Evolutionary conservation across 2,329 filamentous ascomycete species (phyloP).

Genomic region (Monosporascus sp.): DNA sequence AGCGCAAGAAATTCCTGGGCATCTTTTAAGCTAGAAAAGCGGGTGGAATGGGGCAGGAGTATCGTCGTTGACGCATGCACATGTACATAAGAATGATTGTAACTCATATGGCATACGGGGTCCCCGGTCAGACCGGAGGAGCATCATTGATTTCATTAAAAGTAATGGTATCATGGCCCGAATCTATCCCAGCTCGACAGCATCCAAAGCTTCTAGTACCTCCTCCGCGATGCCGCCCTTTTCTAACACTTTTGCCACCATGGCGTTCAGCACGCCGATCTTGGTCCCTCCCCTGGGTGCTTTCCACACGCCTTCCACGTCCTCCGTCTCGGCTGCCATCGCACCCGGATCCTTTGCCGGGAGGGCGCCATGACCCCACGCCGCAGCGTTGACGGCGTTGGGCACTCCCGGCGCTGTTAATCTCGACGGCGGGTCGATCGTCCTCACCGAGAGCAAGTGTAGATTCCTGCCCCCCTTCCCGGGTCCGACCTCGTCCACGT

Average conservation of each 20-base stretch:
- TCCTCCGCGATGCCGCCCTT: constrained; percentile 79
- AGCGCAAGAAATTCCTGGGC: constrained; percentile 76
- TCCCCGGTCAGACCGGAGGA: constrained; percentile 1
- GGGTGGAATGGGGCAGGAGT: background rate
- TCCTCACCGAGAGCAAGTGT: constrained; percentile 62
- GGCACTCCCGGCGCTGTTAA: constrained; percentile 66
- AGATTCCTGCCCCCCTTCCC: constrained; percentile 35
- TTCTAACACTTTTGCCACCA: constrained; percentile 72
- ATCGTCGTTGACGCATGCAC: background rate
- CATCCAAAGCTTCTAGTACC: constrained; percentile 74
- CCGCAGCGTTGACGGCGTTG: constrained; percentile 55
- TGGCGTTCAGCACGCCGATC: constrained; percentile 62
- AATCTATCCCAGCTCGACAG: constrained; percentile 54
- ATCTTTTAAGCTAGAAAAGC: constrained; percentile 55
- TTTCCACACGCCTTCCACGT: constrained; percentile 74
- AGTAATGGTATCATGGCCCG: constrained; percentile 15
- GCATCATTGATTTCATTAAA: background rate
- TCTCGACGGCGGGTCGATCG: constrained; percentile 68
- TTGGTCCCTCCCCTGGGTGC: constrained; percentile 80
- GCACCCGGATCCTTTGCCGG: constrained; percentile 35
- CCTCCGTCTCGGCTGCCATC: constrained; percentile 45
- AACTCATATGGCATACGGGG: background rate
- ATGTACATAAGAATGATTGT: constrained; percentile 2
- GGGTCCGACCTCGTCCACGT: constrained; percentile 26
- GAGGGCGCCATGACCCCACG: constrained; percentile 30